Conservation (phyloP, 345 rosid species). For the Aethionema arabicum region DNA sequence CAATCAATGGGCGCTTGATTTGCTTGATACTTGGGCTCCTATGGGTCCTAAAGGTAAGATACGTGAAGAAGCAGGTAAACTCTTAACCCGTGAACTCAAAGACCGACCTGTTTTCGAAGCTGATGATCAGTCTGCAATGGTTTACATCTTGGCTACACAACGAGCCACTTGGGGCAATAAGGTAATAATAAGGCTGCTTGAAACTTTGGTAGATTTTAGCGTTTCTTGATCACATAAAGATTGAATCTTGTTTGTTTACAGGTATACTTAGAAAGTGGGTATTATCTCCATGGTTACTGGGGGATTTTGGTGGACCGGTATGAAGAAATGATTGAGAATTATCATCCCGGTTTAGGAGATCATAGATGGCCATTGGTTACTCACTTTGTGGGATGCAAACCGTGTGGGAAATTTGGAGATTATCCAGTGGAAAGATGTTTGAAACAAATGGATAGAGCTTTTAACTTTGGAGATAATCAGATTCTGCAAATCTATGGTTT, state of each 20-base stretch:
- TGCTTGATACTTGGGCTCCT: conserved; percentile 73
- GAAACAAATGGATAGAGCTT: conserved; percentile 81
- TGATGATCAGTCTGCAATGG: conserved; percentile 79
- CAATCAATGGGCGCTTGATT: conserved; percentile 67
- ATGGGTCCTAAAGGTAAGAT: conserved; percentile 79
- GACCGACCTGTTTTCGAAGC: conserved; percentile 66
- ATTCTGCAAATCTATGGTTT: conserved; percentile 71
- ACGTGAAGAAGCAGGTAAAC: conserved; percentile 66
- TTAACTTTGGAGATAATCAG: conserved; percentile 73
- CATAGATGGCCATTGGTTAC: conserved; percentile 84
- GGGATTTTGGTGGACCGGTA: conserved; percentile 63
- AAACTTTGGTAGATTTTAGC: background rate
- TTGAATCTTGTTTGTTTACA: conserved; percentile 5
- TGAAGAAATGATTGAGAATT: conserved; percentile 71
- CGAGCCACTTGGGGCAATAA: conserved; percentile 65
- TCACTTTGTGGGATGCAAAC: conserved; percentile 87
- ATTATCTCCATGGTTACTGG: conserved; percentile 77
- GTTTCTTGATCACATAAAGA: conserved; percentile 3
- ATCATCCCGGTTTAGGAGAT: conserved; percentile 64
- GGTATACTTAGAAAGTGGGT: conserved; percentile 63
- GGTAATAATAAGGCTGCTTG: conserved; percentile 28
- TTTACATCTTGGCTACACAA: conserved; percentile 62
- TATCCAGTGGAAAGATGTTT: conserved; percentile 67
- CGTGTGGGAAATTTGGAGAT: conserved; percentile 67
- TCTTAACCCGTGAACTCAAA: conserved; percentile 62